A percentile compares a stretch with the other conserved stretches of the same genome.
These are phyloP conservation scores for Juglanconis sp. DNA, from an alignment of 2,329 filamentous ascomycete genomes.

Conservation along the genomic window DNA sequence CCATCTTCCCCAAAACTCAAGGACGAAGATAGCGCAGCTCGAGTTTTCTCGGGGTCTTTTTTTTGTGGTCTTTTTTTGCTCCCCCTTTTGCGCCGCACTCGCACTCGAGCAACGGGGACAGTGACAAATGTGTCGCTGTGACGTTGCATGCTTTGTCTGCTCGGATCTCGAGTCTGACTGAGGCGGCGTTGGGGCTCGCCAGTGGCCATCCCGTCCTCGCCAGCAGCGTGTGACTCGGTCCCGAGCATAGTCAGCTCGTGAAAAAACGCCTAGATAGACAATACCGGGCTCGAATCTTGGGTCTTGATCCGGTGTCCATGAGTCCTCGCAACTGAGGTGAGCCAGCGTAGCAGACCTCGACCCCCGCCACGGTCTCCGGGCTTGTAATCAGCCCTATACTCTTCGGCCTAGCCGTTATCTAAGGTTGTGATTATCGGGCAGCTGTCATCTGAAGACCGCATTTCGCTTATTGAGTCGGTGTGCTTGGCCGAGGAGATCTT, in stretches of 20 bases:
- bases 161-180: not conserved
- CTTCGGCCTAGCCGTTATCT: not conserved
- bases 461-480: no score
- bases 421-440: not conserved
- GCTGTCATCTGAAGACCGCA: not conserved
- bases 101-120: not conserved
- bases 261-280: no score
- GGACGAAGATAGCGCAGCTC: not conserved
- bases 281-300: no score
- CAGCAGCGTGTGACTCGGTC: no score
- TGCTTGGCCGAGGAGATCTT: no score
- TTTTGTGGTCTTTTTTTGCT: no score
- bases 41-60: not conserved
- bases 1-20: not conserved
- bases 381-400: not conserved
- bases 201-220: no score
- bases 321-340: not conserved
- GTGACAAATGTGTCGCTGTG: not conserved
- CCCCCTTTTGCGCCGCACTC: not conserved
- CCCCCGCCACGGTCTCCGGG: not conserved
- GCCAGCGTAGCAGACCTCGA: not conserved
- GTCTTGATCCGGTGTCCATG: not conserved
- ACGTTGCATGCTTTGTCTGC: not conserved
- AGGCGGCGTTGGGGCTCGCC: no score
- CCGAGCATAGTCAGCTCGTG: no score